A percentile compares a stretch with the other conserved stretches of the same genome.
Conservation (phyloP, 805 yeast species). For the Candida quercuum region DNA sequence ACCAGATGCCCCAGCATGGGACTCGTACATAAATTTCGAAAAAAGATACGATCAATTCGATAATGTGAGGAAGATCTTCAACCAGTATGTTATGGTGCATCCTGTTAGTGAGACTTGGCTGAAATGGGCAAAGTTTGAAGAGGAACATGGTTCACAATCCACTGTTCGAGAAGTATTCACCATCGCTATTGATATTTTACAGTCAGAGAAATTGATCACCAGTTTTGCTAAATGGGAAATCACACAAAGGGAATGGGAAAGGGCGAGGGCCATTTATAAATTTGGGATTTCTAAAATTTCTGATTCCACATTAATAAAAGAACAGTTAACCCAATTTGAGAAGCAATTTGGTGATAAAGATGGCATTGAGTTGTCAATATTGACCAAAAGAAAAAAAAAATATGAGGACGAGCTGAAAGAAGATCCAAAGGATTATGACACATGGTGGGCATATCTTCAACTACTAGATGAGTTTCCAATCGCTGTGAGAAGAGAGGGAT, state of each 20-base stretch:
- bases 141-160: constrained; percentile 38
- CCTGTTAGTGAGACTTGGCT: constrained; percentile 60
- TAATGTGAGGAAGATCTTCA: constrained; percentile 54
- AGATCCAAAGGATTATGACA: constrained; percentile 58
- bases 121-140: constrained; percentile 72
- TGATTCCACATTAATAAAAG: constrained; percentile 29
- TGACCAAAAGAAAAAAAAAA: constrained; percentile 46
- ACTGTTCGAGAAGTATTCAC: constrained; percentile 60
- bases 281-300: constrained; percentile 45
- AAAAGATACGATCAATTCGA: constrained; percentile 53
- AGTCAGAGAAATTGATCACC: constrained; percentile 31
- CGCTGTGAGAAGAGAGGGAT: constrained; percentile 29
- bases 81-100: constrained; percentile 47
- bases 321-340: constrained; percentile 52
- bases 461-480: constrained; percentile 38
- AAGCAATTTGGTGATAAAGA: constrained; percentile 55
- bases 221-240: constrained; percentile 74
- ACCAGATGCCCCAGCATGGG: constrained; percentile 68
- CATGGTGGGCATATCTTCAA: constrained; percentile 76
- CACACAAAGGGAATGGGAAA: constrained; percentile 50
- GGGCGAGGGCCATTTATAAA: constrained; percentile 54
- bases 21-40: constrained; percentile 68
- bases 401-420: constrained; percentile 44
- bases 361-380: constrained; percentile 47
- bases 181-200: constrained; percentile 54